These are phyloP conservation scores for Arabidopsis arenosa DNA, from an alignment of 345 rosid species.

Conservation along the genomic window DNA sequence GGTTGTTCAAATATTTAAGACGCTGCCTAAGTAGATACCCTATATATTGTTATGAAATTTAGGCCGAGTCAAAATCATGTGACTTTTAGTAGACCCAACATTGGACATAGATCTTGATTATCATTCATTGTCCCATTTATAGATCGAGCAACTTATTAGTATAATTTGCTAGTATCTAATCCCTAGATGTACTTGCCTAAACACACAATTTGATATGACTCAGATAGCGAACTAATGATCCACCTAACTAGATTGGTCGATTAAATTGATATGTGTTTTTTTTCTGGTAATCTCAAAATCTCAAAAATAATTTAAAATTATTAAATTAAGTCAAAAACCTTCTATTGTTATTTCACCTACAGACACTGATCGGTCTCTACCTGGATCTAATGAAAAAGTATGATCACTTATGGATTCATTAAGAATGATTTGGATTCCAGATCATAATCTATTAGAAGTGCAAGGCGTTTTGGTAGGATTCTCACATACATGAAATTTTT, in stretches of 20 bases:
- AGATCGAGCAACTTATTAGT: background rate
- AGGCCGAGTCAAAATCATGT: constrained; percentile 24
- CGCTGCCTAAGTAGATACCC: constrained; percentile 36
- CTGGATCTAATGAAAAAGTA: too few relatives aligned
- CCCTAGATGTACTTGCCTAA: constrained; percentile 6
- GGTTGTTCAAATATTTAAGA: constrained; percentile 42
- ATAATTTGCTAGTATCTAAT: background rate
- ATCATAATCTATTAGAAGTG: too few relatives aligned
- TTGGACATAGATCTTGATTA: constrained; percentile 19
- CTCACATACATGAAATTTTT: too few relatives aligned
- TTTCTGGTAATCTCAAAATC: too few relatives aligned
- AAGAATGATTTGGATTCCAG: too few relatives aligned
- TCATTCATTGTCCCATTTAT: constrained; percentile 21
- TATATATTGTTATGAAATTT: constrained; percentile 7
- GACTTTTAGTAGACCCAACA: constrained; percentile 40
- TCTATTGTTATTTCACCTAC: too few relatives aligned
- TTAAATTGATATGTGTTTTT: constrained; percentile 13
- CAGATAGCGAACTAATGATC: constrained; percentile 2
- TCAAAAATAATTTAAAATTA: too few relatives aligned
- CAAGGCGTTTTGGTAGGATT: too few relatives aligned
- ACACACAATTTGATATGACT: constrained; percentile 19
- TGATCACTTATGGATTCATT: too few relatives aligned
- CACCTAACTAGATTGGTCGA: constrained; percentile 31
- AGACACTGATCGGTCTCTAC: too few relatives aligned
- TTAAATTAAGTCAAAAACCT: too few relatives aligned